Evolutionary conservation across 1,284 basidiomycete genomes (phyloP), one percentile per base, ranked within the genome.

Genomic region (Pholiota adiposa): DNA sequence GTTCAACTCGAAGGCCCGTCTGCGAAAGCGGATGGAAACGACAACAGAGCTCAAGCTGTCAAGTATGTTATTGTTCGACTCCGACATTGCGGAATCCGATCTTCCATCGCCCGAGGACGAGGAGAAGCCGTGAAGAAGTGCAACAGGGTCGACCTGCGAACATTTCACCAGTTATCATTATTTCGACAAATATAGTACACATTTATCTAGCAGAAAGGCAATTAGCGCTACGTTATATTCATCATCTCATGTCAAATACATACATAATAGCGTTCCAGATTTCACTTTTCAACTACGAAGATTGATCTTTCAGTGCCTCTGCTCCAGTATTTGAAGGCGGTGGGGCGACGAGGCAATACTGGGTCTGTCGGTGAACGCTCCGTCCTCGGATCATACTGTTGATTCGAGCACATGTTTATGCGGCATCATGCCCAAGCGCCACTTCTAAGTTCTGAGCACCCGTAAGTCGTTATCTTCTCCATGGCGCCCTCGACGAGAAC

Each of bases 1-100:
- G 51, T 58, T 58, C 33, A 58, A 58, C 40, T 51, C 56, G 2
- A 58, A 58, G 41, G 29, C 56, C 19, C 8, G 56, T 2, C 29
- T 58, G 1, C 49, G 43, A 18, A 58, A 52, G 21, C 56, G 50
- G 12, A 58, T 58, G 56, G n/a, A 58, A 11, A 21, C 43, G 6
- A 58, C 56, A 1, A 36, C 49, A 6, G 56, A 58, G 29, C 51
- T 58, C 19, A 52, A 44, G 9, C 19, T 58, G 3, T 52, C 56
- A 2, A 58, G 56, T 21, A 41, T 58, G 40, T 21, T 58, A 2
- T 18, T 58, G 14, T 58, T 58, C 34, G 40, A 51, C 29, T 31
- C 29, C 8, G 38, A 57, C 18, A n/a, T 16, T 14, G 12, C 27
- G 2, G 31, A 38, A 5, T 16, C 4, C 11, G 46, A 31, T 27